phyloP scores from a whole-genome alignment of 208 protist genomes.

The Wallacemonas sp. region DNA sequence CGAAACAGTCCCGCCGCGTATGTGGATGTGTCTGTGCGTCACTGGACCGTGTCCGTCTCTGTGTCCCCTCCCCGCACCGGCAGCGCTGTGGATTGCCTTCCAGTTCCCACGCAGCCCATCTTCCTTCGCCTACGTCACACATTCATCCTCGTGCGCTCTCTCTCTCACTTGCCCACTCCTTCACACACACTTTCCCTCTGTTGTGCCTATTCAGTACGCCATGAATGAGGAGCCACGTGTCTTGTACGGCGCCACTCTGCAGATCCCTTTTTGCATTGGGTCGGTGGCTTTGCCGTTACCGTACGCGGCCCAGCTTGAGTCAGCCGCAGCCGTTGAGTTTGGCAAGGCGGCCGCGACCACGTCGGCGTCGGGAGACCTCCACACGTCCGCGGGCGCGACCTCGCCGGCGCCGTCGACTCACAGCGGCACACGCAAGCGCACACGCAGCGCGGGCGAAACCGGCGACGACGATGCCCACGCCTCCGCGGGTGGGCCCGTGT shows the following conservation, averaged over 20 bases:
- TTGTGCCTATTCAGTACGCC: conserved; percentile 10
- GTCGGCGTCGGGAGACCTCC: too few relatives aligned
- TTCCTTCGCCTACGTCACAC: not conserved
- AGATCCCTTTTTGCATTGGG: conserved; percentile 62
- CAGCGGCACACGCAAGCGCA: not conserved
- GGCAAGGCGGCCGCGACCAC: not conserved
- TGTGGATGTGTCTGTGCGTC: too few relatives aligned
- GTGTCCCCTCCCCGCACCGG: too few relatives aligned
- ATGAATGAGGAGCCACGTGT: conserved; percentile 30
- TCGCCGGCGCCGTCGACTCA: not conserved
- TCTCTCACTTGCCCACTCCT: not conserved
- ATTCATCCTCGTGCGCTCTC: not conserved
- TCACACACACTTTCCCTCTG: not conserved
- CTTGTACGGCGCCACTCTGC: conserved; percentile 50
- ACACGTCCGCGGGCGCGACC: not conserved
- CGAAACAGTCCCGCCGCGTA: too few relatives aligned
- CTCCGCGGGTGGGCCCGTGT: not conserved
- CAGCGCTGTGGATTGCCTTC: not conserved
- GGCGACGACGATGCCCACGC: not conserved
- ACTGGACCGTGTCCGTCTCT: too few relatives aligned
- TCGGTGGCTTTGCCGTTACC: conserved; percentile 38
- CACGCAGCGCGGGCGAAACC: not conserved
- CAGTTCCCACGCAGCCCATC: not conserved
- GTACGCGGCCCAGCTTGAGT: conserved; percentile 1
- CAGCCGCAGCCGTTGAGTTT: not conserved